Conservation (phyloP, 257 asterid genomes). For the Henckelia pumila region DNA sequence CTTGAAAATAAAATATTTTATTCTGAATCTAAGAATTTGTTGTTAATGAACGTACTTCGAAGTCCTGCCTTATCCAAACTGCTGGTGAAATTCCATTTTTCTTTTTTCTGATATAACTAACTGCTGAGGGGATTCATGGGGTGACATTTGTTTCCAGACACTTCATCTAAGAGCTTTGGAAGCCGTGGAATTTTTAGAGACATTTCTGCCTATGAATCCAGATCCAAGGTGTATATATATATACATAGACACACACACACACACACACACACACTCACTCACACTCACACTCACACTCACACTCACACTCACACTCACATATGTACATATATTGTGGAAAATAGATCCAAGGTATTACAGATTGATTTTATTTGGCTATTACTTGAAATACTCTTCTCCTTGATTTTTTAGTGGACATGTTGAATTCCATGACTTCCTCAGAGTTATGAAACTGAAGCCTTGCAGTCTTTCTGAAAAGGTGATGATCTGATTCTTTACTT, state of each 20-base stretch:
- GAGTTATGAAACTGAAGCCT: slow-evolving; percentile 66
- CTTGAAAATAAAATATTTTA: not conserved
- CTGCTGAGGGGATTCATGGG: slow-evolving; percentile 16
- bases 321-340: not conserved
- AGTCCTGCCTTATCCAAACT: slow-evolving; percentile 11
- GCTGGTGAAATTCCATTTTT: slow-evolving; percentile 1
- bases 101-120: not conserved
- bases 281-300: too few relatives aligned
- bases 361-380: slow-evolving; percentile 7
- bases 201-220: slow-evolving; percentile 87
- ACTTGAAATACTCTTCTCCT: not conserved
- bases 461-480: slow-evolving; percentile 78
- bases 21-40: not conserved
- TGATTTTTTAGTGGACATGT: slow-evolving; percentile 66
- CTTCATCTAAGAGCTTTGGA: slow-evolving; percentile 69
- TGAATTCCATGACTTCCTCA: slow-evolving; percentile 63
- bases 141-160: slow-evolving; percentile 45
- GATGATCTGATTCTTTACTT: not conserved
- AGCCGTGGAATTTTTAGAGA: slow-evolving; percentile 77
- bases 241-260: too few relatives aligned
- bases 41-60: slow-evolving; percentile 3
- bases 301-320: too few relatives aligned
- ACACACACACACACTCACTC: too few relatives aligned
- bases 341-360: slow-evolving; percentile 54
- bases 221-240: slow-evolving; percentile 24